Evolutionary conservation across 257 asterid species (phyloP).

Genomic region (Ilex aquifolium): DNA sequence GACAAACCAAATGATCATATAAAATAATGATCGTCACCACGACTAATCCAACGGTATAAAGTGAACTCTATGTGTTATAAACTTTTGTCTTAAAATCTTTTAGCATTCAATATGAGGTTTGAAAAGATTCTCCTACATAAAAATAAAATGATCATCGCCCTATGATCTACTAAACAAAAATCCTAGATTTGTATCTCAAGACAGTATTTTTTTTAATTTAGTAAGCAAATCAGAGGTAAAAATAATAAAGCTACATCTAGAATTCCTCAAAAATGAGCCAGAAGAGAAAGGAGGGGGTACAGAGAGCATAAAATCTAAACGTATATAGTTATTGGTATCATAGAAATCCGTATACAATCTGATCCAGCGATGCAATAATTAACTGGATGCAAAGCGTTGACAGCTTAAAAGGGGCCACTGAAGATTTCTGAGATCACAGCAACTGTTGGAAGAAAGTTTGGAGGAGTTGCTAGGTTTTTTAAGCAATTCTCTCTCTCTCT

Average conservation of each 20-base stretch:
- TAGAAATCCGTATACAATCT: conserved; percentile 64
- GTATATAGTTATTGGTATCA: conserved; percentile 44
- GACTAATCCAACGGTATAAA: too few species aligned
- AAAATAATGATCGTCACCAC: too few species aligned
- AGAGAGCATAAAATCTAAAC: conserved; percentile 25
- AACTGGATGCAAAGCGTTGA: conserved; percentile 24
- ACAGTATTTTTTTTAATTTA: too few species aligned
- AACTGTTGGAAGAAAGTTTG: background rate
- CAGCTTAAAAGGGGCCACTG: conserved; percentile 23
- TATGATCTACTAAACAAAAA: conserved; percentile 7
- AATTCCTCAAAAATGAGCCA: conserved; percentile 37
- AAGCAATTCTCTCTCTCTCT: background rate
- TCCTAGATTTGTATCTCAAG: background rate
- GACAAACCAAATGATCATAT: too few species aligned
- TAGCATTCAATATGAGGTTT: too few species aligned
- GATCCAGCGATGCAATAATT: conserved; percentile 93
- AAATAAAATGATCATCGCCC: too few species aligned
- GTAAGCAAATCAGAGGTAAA: conserved; percentile 2
- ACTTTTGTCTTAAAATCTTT: too few species aligned
- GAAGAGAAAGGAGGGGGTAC: background rate
- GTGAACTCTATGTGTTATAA: too few species aligned
- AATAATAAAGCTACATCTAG: conserved; percentile 21
- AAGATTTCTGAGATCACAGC: background rate
- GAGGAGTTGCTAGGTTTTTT: background rate
- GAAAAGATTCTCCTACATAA: too few species aligned